These are phyloP conservation scores for Ricinus communis DNA, from an alignment of 345 rosid genomes.

Conservation along the genomic window DNA sequence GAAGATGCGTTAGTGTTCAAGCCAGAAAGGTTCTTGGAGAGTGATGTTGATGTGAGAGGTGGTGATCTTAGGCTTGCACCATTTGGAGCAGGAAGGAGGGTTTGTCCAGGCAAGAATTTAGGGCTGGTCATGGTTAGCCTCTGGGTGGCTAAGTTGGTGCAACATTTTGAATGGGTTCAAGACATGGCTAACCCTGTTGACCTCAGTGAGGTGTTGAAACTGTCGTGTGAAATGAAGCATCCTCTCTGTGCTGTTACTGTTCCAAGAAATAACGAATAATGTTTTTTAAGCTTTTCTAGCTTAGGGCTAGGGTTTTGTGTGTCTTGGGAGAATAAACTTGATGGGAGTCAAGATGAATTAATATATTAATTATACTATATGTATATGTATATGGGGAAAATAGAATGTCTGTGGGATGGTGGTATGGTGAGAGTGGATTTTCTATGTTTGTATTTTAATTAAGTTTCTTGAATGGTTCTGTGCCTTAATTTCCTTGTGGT, in stretches of 20 bases:
- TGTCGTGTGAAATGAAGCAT: constrained; percentile 53
- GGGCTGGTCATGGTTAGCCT: constrained; percentile 44
- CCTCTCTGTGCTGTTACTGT: constrained; percentile 41
- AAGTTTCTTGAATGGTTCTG: not conserved
- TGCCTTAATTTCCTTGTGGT: not conserved
- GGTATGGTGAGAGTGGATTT: not conserved
- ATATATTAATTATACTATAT: no score
- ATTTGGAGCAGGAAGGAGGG: constrained; percentile 63
- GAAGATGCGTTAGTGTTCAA: constrained; percentile 34
- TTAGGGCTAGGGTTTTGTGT: not conserved
- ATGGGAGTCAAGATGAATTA: no score
- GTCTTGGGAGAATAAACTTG: not conserved
- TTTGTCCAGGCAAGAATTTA: constrained; percentile 52
- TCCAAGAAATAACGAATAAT: constrained; percentile 11
- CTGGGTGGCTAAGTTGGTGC: constrained; percentile 51
- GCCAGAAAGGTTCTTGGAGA: constrained; percentile 43
- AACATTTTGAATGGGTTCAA: constrained; percentile 42
- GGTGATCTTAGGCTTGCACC: constrained; percentile 51
- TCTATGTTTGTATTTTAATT: not conserved
- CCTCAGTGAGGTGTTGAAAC: constrained; percentile 40
- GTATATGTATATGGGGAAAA: no score
- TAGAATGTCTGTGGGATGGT: not conserved
- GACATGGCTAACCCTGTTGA: constrained; percentile 33
- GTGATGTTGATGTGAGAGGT: constrained; percentile 42
- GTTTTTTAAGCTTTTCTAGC: no score